Evolutionary conservation across 2,329 filamentous ascomycete genomes (phyloP).

Genomic region (Neonectria magnoliae): DNA sequence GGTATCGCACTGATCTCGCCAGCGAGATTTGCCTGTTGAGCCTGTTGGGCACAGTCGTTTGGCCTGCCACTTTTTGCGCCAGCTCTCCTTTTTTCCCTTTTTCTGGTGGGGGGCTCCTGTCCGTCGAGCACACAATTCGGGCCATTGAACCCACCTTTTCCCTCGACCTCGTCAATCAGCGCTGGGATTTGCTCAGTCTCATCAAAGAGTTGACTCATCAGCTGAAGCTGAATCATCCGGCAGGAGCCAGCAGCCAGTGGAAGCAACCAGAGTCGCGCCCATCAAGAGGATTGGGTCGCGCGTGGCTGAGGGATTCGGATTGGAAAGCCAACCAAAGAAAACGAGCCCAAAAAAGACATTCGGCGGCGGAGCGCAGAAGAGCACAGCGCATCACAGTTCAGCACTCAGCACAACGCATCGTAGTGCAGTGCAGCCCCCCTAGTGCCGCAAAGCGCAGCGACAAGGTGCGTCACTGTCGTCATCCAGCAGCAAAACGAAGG

Average conservation of each 20-base stretch:
- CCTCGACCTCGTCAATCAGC: slow-evolving; percentile 9
- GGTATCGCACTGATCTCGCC: slow-evolving; percentile 3
- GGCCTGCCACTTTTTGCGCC: slow-evolving; percentile 27
- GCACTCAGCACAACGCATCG: slow-evolving; percentile 32
- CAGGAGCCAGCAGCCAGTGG: slow-evolving; percentile 14
- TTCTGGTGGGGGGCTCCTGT: slow-evolving; percentile 35
- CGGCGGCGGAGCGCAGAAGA: slow-evolving; percentile 16
- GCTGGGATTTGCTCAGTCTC: slow-evolving; percentile 25
- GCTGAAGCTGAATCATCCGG: slow-evolving; percentile 31
- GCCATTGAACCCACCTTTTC: slow-evolving; percentile 3
- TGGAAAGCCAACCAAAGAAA: slow-evolving; percentile 31
- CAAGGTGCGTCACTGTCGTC: slow-evolving; percentile 40
- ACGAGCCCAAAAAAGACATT: slow-evolving; percentile 20
- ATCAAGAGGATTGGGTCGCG: slow-evolving; percentile 33
- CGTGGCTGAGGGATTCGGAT: slow-evolving; percentile 27
- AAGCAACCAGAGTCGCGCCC: slow-evolving; percentile 30
- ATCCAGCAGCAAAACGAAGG: slow-evolving; percentile 33
- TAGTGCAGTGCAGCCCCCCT: slow-evolving; percentile 32
- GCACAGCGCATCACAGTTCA: slow-evolving; percentile 32
- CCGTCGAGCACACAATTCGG: slow-evolving; percentile 11
- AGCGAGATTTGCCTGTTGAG: slow-evolving; percentile 17
- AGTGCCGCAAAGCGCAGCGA: slow-evolving; percentile 27
- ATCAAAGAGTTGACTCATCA: slow-evolving; percentile 36
- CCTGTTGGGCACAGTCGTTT: slow-evolving; percentile 28
- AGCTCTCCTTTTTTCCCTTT: slow-evolving; percentile 25